Base-by-base conservation (phyloP, 805 yeast genomes). In the Candida montana region DNA sequence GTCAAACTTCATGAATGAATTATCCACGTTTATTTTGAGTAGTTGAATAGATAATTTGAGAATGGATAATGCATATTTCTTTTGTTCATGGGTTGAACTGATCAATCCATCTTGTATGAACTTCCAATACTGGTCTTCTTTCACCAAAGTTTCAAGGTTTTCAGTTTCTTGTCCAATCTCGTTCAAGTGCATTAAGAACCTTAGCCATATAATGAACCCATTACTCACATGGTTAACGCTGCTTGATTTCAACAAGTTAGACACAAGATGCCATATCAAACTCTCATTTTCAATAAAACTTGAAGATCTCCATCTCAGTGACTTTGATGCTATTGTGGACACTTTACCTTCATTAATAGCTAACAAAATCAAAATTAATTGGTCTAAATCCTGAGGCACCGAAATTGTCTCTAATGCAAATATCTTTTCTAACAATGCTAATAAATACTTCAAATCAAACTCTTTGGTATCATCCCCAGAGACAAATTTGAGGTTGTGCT, bases 31-130 rank as follows among this genome's bases (percentile, higher is more conserved):
- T 0, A 45, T 37, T 2, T 44, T 35, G 43, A 79, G 54, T 3
- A 67, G 56, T 48, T 74, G 74, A 13, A 88, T 65, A 0, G 95
- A 71, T 17, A 75, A 57, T 49, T 81, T 80, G 27, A 87, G 55
- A 13, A 85, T 74, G 0, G 90, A 79, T 21, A 87, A 61, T 11
- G 81, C 69, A 53, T 77, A 77, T 56, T 87, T 88, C 38, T 85
- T 72, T 42, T 72, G 77, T 44, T 86, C 95, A 53, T 83, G 89
- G 1, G 72, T 63, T 2, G 59, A 52, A 41, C 78, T 70, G 13
- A 71, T 68, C 31, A 86, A 60, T 2, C 86, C 83, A 20, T 50
- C 48, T 52, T 83, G 86, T 17, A 86, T 55, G 12, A 55, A 52
- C 4, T 45, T 36, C 93, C 95, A 86, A 49, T 79, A 82, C 1